Conservation (phyloP, 345 rosid species). For the Arabis alpina region DNA sequence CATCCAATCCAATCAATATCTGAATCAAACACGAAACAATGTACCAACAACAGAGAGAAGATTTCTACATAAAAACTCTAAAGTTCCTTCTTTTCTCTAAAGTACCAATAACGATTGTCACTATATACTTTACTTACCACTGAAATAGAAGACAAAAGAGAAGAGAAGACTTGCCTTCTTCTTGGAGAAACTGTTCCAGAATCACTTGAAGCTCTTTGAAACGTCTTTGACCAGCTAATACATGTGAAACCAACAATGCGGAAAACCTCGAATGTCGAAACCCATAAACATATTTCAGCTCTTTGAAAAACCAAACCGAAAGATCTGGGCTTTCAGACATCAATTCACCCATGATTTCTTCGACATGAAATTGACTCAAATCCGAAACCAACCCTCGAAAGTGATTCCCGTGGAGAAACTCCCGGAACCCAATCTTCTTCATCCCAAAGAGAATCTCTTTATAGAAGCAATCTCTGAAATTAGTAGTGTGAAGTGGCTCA, state of each 20-base stretch:
- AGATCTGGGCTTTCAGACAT: constrained; percentile 52
- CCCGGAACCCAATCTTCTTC: constrained; percentile 51
- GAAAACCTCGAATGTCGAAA: constrained; percentile 64
- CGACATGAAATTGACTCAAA: constrained; percentile 55
- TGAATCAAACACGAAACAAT: no score
- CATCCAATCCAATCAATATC: no score
- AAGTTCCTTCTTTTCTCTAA: constrained; percentile 5
- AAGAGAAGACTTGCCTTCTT: constrained; percentile 55
- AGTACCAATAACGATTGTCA: no score
- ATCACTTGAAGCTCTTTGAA: constrained; percentile 56
- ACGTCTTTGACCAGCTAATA: constrained; percentile 54
- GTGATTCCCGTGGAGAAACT: constrained; percentile 44
- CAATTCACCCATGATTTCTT: constrained; percentile 51
- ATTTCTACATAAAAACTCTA: constrained; percentile 15
- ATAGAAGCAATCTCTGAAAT: constrained; percentile 38
- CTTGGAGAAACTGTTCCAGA: constrained; percentile 56
- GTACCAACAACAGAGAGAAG: no score
- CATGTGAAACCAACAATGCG: constrained; percentile 56
- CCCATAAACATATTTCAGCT: constrained; percentile 54
- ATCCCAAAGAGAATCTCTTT: constrained; percentile 52
- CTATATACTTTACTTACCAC: no score
- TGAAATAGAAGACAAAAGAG: not conserved
- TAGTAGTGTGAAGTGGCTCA: constrained; percentile 17
- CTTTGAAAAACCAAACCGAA: constrained; percentile 56
- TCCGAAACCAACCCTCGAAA: constrained; percentile 45